These are phyloP conservation scores for Trametes cingulata DNA, from an alignment of 768 basidiomycete genomes.

Conservation along the genomic window DNA sequence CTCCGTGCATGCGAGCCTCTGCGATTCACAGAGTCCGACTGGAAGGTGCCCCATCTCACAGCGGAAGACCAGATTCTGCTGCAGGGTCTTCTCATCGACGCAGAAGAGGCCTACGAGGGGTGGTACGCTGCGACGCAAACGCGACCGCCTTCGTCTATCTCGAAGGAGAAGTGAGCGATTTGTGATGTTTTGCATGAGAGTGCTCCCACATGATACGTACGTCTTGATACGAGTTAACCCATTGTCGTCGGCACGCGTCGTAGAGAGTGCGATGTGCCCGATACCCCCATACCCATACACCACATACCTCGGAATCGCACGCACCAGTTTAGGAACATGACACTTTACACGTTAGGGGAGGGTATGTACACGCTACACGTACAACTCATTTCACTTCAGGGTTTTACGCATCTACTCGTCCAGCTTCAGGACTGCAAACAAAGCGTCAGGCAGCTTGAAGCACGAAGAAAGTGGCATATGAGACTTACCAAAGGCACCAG, in stretches of 20 bases:
- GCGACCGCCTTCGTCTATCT: background rate
- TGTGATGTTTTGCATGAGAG: no score
- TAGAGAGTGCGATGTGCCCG: no score
- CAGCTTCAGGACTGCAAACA: constrained; percentile 9
- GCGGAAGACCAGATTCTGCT: background rate
- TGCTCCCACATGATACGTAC: no score
- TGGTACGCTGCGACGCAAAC: background rate
- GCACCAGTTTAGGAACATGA: no score
- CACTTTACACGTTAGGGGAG: no score
- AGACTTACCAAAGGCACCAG: constrained; percentile 75
- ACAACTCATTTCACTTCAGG: background rate
- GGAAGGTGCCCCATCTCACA: background rate
- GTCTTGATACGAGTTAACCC: no score
- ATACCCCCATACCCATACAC: no score
- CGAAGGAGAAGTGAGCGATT: background rate
- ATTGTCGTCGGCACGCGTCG: no score
- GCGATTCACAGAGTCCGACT: background rate
- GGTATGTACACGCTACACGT: background rate
- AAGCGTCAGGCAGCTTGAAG: background rate
- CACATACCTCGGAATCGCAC: no score
- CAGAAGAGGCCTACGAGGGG: constrained; percentile 5
- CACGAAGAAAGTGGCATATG: background rate
- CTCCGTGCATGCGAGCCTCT: background rate
- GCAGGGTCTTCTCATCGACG: constrained; percentile 6
- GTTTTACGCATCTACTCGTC: background rate